These are phyloP conservation scores for Penicillium roqueforti DNA, from an alignment of 495 filamentous ascomycete genomes.

Conservation along the genomic window DNA sequence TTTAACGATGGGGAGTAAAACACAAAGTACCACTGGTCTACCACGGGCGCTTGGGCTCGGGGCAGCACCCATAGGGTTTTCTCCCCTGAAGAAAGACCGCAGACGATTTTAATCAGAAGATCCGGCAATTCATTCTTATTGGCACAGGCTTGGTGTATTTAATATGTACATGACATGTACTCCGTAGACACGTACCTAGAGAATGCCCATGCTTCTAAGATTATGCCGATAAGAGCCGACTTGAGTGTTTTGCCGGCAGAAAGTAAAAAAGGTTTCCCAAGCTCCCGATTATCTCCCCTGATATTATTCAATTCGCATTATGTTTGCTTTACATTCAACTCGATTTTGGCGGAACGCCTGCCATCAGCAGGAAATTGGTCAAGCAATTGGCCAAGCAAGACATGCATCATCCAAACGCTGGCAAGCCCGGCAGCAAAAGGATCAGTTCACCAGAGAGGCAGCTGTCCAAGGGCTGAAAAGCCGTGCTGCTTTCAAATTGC, in stretches of 20 bases:
- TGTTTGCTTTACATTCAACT: slow-evolving; percentile 8
- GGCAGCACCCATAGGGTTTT: slow-evolving; percentile 54
- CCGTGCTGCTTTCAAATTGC: slow-evolving; percentile 86
- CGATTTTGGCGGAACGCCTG: slow-evolving; percentile 1
- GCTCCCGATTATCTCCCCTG: neutral
- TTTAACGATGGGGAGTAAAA: slow-evolving; percentile 13
- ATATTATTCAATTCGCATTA: neutral
- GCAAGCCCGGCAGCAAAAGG: slow-evolving; percentile 69
- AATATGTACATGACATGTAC: neutral
- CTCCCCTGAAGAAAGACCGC: slow-evolving; percentile 77
- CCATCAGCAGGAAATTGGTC: neutral
- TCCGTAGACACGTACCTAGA: too few relatives aligned
- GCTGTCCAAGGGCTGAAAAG: slow-evolving; percentile 74
- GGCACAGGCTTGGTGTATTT: neutral
- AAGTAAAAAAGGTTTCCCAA: neutral
- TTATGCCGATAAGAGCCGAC: neutral
- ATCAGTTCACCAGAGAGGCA: slow-evolving; percentile 66
- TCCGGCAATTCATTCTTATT: neutral
- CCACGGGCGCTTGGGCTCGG: slow-evolving; percentile 23
- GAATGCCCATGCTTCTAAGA: neutral
- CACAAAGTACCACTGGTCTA: slow-evolving; percentile 15
- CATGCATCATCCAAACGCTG: slow-evolving; percentile 73
- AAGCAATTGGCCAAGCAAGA: slow-evolving; percentile 20
- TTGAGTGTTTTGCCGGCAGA: slow-evolving; percentile 11
- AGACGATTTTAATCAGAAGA: slow-evolving; percentile 33